Base-by-base conservation (phyloP, 495 filamentous ascomycete genomes). In the Neurospora sp. region DNA sequence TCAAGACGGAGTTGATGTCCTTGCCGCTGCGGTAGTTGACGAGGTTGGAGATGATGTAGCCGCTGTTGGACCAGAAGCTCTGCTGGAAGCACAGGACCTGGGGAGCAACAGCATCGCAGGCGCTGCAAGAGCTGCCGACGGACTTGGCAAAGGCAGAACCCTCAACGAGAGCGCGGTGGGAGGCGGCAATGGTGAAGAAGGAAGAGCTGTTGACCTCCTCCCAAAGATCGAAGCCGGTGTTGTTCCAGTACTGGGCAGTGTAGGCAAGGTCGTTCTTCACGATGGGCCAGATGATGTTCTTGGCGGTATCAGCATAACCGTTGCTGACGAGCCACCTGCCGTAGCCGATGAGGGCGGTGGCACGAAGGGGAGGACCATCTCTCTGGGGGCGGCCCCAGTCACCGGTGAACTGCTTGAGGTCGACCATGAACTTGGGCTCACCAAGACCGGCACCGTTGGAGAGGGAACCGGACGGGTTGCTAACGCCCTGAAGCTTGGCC, bases 301-400 rank as follows among this genome's bases (percentile, higher is more conserved):
- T 74, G 73, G 83, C 79, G 20, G 83, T 83, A 35, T 81, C 73
- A 59, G 74, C 76, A 74, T 87, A 83, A 10, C 86, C 86, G 74
- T 88, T 87, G 69, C 76, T 72, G 42, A 87, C 74, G 18, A 88
- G 78, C 81, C 83, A 87, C 62, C 81, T 81, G 39, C 85, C 82
- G 70, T 88, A 88, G 42, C 77, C 79, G 38, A 80, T 83, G 62
- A 85, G 78, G 3, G 90, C 87, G 23, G 88, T 91, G 2, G 91
- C 91, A 59, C 91, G 83, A 54, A 92, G 85, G 7, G 91, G 88
- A 27, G 91, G 91, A 0, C 91, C 91, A 76, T 93, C 91, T 10
- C 87, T 84, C 80, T 93, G 91, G 7, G 91, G 91, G 2, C 91
- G 88, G 46, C 90, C 91, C 91, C 91, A 93, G 6, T 78, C 77